Evolutionary conservation across 495 filamentous ascomycete species (phyloP).

Genomic region (Aspergillus olivimuriae): DNA sequence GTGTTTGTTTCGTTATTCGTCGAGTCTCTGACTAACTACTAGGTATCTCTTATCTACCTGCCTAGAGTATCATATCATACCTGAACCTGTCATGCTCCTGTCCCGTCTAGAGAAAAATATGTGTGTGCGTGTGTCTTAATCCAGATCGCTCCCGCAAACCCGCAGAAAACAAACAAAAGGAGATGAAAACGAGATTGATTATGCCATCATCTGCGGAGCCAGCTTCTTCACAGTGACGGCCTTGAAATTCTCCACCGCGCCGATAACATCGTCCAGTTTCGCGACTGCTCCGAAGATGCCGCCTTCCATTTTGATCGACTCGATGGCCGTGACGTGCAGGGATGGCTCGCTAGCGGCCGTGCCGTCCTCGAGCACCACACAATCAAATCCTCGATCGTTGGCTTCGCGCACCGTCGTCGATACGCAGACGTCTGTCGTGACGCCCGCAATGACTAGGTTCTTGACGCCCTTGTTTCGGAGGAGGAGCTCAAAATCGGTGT

Average conservation of each 20-base stretch:
- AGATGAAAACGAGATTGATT: too few species aligned
- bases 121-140: too few species aligned
- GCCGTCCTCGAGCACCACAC: constrained; percentile 49
- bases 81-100: too few species aligned
- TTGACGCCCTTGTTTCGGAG: constrained; percentile 58
- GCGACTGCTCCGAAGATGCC: constrained; percentile 53
- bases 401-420: constrained; percentile 64
- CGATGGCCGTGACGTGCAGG: constrained; percentile 44
- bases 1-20: too few species aligned
- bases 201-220: constrained; percentile 33
- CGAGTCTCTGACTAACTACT: too few species aligned
- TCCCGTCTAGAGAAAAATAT: too few species aligned
- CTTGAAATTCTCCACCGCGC: constrained; percentile 43
- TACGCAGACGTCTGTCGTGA: constrained; percentile 68
- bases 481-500: constrained; percentile 58
- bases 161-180: too few species aligned
- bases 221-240: constrained; percentile 38
- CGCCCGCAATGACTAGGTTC: constrained; percentile 59
- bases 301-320: constrained; percentile 51
- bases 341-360: constrained; percentile 43
- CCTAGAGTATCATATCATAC: too few species aligned
- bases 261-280: constrained; percentile 41
- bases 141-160: too few species aligned
- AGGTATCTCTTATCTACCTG: too few species aligned
- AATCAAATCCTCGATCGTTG: constrained; percentile 70